These are phyloP conservation scores for Lachancea kluyveri DNA, from an alignment of 805 yeast genomes.

Conservation along the genomic window DNA sequence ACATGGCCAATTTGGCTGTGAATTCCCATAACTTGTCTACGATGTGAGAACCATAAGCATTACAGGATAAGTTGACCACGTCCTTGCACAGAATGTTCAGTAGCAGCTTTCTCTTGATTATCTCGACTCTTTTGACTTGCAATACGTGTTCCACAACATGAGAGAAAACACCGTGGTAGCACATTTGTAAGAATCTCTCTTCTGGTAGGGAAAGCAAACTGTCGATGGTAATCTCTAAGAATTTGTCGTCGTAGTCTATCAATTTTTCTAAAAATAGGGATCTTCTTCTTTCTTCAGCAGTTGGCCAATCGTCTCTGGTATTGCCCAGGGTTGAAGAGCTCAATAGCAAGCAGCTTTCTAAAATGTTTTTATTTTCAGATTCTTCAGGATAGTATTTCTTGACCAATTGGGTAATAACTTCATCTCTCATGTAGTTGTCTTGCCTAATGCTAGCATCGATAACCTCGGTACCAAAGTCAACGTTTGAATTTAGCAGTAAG, in stretches of 20 bases:
- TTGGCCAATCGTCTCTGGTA: constrained; percentile 86
- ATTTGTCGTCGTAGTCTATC: constrained; percentile 58
- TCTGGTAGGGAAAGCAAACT: constrained; percentile 53
- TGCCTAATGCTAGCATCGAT: constrained; percentile 59
- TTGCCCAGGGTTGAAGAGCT: constrained; percentile 72
- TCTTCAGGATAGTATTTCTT: constrained; percentile 38
- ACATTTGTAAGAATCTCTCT: constrained; percentile 65
- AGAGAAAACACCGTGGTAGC: constrained; percentile 84
- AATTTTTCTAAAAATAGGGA: constrained; percentile 68
- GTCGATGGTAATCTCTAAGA: constrained; percentile 52
- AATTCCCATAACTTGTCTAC: constrained; percentile 81
- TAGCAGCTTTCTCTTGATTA: constrained; percentile 57
- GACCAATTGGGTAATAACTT: constrained; percentile 46
- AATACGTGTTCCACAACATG: constrained; percentile 76
- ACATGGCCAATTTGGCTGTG: constrained; percentile 69
- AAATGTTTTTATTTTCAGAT: constrained; percentile 38
- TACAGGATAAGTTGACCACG: constrained; percentile 59
- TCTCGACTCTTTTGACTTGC: constrained; percentile 40
- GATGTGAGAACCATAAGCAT: constrained; percentile 87
- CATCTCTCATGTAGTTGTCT: constrained; percentile 52
- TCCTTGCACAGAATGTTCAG: constrained; percentile 58
- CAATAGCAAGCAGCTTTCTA: constrained; percentile 63
- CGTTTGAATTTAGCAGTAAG: constrained; percentile 54
- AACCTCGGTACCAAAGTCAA: constrained; percentile 61
- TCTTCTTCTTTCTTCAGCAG: constrained; percentile 80